Base-by-base conservation (phyloP, 139 green algal genomes). In the Volvox reticuliferus region DNA sequence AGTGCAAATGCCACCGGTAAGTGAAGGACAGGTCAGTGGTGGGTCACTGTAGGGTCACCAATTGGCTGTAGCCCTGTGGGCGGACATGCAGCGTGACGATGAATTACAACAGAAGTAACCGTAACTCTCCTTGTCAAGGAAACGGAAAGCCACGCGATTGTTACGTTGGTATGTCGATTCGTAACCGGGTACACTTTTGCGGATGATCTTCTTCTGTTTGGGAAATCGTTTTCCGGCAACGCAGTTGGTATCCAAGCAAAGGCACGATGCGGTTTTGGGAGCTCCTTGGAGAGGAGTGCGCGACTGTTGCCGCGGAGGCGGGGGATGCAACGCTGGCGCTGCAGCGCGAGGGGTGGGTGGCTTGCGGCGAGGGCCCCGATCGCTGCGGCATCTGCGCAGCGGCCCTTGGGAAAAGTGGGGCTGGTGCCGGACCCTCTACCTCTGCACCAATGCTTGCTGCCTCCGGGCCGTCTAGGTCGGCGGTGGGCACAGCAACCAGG, bases 1-100 rank as follows among this genome's bases (percentile, higher is more conserved):
- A 89, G 85, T 73, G 37, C 85, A 89, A 89, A 30, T 89, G 85
- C 37, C 69, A 75, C 19, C 78, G 30, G 85, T 89, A 50, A 67
- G 85, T 55, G 44, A 9, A 55, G 44, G 44, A 55, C 44, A n/a
- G 44, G 44, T 55, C 44, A 55, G 44, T 55, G 44, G 44, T 9
- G 44, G 9, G 44, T 55, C 44, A 55, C 9, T 55, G 5, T 55
- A 55, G 44, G 44, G 44, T 55, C 44, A 5, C 44, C 44, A n/a
- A 55, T 55, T 9, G 44, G 44, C 44, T 55, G 5, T 55, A 55
- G 44, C 44, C 5, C 44, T 55, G 44, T 9, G 44, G 5, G 5
- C 44, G 5, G 44, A 55, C 20, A 61, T 28, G 22, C 6, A 12
- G 50, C n/a, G n/a, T n/a, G n/a, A n/a, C n/a, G n/a, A n/a, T n/a